Conservation (phyloP, 2,329 filamentous ascomycete species). For the Claviceps spartinae region DNA sequence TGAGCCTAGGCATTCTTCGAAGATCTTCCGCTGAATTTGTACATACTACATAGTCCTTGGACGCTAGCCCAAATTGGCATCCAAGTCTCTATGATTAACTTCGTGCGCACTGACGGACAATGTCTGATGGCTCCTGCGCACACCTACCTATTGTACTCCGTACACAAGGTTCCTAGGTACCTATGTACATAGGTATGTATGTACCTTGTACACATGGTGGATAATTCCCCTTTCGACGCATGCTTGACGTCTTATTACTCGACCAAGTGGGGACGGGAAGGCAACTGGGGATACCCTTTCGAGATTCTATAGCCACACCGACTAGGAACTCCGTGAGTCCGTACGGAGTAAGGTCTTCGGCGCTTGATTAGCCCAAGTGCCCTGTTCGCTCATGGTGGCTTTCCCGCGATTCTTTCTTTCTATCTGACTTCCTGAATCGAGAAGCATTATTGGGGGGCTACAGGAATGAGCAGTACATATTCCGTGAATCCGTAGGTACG, state of each 20-base stretch:
- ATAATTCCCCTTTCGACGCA: slow-evolving; percentile 1
- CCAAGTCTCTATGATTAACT: background rate
- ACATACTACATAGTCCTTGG: no score
- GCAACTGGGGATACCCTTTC: background rate
- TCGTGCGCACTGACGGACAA: background rate
- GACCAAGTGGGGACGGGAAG: background rate
- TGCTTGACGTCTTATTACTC: background rate
- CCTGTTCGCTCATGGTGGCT: slow-evolving; percentile 7
- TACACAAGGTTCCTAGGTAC: no score
- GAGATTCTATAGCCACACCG: background rate
- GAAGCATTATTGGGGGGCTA: background rate
- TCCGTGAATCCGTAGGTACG: background rate
- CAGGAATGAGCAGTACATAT: no score
- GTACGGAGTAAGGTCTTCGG: background rate
- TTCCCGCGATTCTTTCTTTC: slow-evolving; percentile 18
- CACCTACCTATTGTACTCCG: no score
- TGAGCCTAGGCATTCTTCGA: no score
- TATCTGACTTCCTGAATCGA: slow-evolving; percentile 16
- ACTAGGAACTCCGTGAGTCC: no score
- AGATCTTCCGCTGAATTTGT: background rate
- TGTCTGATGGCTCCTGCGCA: background rate
- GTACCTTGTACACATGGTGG: background rate
- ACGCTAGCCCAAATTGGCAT: background rate
- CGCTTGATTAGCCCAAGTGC: background rate
- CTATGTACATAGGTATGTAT: no score